Conservation (phyloP, 768 basidiomycete genomes). For the Baorangia bicolor region DNA sequence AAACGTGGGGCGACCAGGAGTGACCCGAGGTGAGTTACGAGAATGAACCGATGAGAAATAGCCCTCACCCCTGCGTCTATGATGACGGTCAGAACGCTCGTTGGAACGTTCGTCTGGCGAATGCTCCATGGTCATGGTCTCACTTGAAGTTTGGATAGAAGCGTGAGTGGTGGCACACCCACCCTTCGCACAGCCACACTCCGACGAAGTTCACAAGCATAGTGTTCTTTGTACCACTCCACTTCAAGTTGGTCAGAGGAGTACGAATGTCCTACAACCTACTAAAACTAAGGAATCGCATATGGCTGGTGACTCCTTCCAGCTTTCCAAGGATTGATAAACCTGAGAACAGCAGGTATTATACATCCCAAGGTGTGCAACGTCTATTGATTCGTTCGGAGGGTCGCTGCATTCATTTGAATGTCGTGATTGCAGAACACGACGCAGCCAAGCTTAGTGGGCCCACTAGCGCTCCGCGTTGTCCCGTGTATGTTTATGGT, state of each 20-base stretch:
- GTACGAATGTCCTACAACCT: too few relatives aligned
- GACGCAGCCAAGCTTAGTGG: background rate
- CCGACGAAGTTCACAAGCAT: background rate
- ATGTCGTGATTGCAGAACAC: background rate
- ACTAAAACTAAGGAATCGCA: background rate
- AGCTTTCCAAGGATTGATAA: background rate
- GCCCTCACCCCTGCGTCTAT: constrained; percentile 27
- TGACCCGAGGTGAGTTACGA: constrained; percentile 22
- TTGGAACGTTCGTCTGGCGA: constrained; percentile 8
- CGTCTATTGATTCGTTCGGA: background rate
- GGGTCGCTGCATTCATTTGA: background rate
- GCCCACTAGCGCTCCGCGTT: background rate
- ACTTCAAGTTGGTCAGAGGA: too few relatives aligned
- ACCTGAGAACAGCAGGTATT: background rate
- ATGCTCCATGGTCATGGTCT: constrained; percentile 11
- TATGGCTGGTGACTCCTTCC: background rate
- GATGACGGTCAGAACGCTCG: constrained; percentile 6
- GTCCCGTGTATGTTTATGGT: background rate
- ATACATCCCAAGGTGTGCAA: background rate
- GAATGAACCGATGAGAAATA: background rate
- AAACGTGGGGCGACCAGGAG: constrained; percentile 27
- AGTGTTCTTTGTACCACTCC: background rate
- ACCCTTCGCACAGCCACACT: background rate
- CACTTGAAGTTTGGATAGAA: background rate
- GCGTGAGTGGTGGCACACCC: background rate